These are phyloP conservation scores for Nosema muscidifuracis DNA, from an alignment of 371 early-diverging fungal species.

Conservation along the genomic window DNA sequence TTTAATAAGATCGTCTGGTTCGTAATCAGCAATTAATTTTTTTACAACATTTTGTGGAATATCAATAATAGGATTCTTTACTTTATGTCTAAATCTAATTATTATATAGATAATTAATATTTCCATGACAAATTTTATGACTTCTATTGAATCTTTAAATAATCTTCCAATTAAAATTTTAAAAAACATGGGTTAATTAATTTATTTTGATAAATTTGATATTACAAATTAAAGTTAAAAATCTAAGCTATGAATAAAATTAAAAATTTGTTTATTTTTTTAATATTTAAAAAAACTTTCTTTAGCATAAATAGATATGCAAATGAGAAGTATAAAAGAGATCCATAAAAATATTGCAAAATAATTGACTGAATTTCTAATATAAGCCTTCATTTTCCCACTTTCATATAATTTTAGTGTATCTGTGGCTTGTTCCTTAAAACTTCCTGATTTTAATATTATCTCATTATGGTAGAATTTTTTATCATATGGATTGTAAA, in stretches of 20 bases:
- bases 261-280: no score
- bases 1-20: slow-evolving; percentile 21
- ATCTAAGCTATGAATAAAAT: not conserved
- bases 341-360: no score
- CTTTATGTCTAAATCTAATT: slow-evolving; percentile 19
- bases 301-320: no score
- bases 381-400: slow-evolving; percentile 31
- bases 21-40: slow-evolving; percentile 26
- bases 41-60: slow-evolving; percentile 11
- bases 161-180: not conserved
- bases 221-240: not conserved
- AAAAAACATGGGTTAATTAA: not conserved
- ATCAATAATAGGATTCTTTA: not conserved
- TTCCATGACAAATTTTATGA: slow-evolving; percentile 20
- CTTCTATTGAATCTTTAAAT: slow-evolving; percentile 15
- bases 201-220: slow-evolving; percentile 8
- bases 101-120: slow-evolving; percentile 25
- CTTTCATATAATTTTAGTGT: slow-evolving; percentile 13
- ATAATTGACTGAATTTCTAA: no score
- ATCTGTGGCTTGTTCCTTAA: slow-evolving; percentile 24
- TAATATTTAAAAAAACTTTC: no score
- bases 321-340: no score
- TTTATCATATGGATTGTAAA: slow-evolving; percentile 60
- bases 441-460: slow-evolving; percentile 31
- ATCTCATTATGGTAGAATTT: slow-evolving; percentile 52